Evolutionary conservation across 2,329 filamentous ascomycete genomes (phyloP), one percentile per base, ranked within the genome.

Genomic region (Pseudocercospora pini-densiflorae): DNA sequence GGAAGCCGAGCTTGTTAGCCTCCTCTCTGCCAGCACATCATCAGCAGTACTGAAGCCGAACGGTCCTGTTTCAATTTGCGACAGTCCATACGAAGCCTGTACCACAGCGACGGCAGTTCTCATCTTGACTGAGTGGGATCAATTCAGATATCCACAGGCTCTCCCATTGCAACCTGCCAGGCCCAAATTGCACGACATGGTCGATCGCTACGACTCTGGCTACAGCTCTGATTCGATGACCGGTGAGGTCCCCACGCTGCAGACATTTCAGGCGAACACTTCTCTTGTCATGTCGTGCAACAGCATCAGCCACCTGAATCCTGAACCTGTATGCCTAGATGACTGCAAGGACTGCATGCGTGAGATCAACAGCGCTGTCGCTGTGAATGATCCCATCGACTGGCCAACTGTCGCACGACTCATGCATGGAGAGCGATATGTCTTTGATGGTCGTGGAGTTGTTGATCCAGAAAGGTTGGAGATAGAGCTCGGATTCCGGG

Each of bases 371-470:
- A 47, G 23, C 9, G 29, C 14, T 24, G 19, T 59, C 8, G 14
- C 10, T 14, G 16, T 58, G 4, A 47, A 61, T 10, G 62, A 71
- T 43, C 58, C 61, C 36, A 33, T 78, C 19, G 74, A 78, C 61
- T 79, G 77, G 76, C 27, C 59, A 1, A 63, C 61, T 8, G 66
- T 79, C 10, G 75, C 76, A 6, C 36, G 58, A 9, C 45, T 68
- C 43, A 78, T 79, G 76, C 69, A 70, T 21, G 62, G 69, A 27
- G 77, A 77, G n/a, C 69, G 68, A 61, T 77, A 74, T 57, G 70
- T 79, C 21, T 78, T 79, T 62, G 77, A 78, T 59, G 76, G 76
- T 12, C 64, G 77, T 19, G 74, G 75, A 45, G 70, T 79, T 29
- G 71, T 78, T 51, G 75, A 79, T 62, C 65, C 67, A 3, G 64